Evolutionary conservation across 257 asterid species (phyloP).

Genomic region (Handroanthus guayacan): DNA sequence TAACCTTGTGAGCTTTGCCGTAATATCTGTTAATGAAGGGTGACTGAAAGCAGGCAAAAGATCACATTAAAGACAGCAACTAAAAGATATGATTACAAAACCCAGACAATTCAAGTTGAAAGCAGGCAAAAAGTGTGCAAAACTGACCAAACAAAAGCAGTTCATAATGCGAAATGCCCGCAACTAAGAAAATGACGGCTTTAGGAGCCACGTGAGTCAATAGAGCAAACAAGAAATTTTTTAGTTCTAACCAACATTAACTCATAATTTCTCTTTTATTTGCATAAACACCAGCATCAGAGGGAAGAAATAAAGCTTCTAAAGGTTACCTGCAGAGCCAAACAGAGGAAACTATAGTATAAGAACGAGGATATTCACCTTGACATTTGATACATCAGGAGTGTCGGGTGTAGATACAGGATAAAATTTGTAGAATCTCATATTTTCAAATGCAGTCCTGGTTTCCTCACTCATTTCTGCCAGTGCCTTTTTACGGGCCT

Average conservation of each 20-base stretch:
- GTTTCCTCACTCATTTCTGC: conserved; percentile 75
- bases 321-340: background rate
- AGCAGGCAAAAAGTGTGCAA: too few relatives aligned
- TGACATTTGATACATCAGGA: conserved; percentile 65
- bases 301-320: background rate
- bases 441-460: conserved; percentile 72
- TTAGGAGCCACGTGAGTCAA: background rate
- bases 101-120: background rate
- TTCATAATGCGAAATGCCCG: too few relatives aligned
- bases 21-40: conserved; percentile 90
- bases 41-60: conserved; percentile 53
- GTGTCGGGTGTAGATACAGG: conserved; percentile 75
- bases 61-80: conserved; percentile 12
- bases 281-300: conserved; percentile 3
- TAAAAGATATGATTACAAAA: background rate
- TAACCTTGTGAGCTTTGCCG: conserved; percentile 77
- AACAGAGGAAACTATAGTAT: background rate
- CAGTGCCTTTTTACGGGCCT: conserved; percentile 76
- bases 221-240: background rate
- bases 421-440: conserved; percentile 82
- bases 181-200: too few relatives aligned
- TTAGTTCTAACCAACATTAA: background rate
- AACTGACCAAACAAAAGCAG: background rate
- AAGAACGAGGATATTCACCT: conserved; percentile 47
- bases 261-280: background rate